phyloP scores from a whole-genome alignment of 1,284 basidiomycete genomes.

The Anthracocystis setariae region DNA sequence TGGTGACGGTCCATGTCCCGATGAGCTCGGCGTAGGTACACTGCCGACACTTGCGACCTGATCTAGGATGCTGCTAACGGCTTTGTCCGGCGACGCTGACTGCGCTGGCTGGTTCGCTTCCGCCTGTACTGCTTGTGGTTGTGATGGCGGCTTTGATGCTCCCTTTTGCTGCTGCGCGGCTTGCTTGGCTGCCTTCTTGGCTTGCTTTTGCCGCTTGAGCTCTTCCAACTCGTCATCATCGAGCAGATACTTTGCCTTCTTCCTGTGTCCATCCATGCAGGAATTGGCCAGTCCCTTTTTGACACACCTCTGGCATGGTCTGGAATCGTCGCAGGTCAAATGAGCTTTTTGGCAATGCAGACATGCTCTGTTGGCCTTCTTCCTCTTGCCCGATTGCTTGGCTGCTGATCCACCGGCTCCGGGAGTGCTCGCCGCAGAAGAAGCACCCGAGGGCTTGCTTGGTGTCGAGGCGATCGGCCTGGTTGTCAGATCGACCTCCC shows the following conservation, averaged over 20 bases:
- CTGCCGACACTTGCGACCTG: conserved; percentile 24
- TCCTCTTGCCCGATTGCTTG: conserved; percentile 66
- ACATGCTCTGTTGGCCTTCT: conserved; percentile 91
- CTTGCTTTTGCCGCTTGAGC: conserved; percentile 53
- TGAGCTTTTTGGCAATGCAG: conserved; percentile 93
- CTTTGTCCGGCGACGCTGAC: conserved; percentile 28
- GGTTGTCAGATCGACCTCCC: conserved; percentile 24
- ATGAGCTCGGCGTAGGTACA: conserved; percentile 28
- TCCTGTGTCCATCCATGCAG: conserved; percentile 92
- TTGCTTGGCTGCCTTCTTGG: conserved; percentile 46
- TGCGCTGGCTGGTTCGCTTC: conserved; percentile 17
- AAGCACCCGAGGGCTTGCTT: conserved; percentile 14
- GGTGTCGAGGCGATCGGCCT: conserved; percentile 16
- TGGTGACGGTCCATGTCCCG: conserved; percentile 45
- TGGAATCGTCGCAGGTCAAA: conserved; percentile 93
- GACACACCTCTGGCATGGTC: conserved; percentile 92
- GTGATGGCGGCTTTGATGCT: conserved; percentile 3
- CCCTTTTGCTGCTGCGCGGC: conserved; percentile 17
- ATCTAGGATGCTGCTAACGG: conserved; percentile 39
- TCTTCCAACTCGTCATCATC: conserved; percentile 65
- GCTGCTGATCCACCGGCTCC: conserved; percentile 2
- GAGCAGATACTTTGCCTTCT: conserved; percentile 90
- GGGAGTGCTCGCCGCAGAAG: conserved; percentile 8
- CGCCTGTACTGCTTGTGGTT: conserved; percentile 8
- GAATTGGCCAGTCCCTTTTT: conserved; percentile 89